Evolutionary conservation across 2,329 filamentous ascomycete genomes (phyloP), one percentile per base, ranked within the genome.

Genomic region (Colletotrichum sp.): DNA sequence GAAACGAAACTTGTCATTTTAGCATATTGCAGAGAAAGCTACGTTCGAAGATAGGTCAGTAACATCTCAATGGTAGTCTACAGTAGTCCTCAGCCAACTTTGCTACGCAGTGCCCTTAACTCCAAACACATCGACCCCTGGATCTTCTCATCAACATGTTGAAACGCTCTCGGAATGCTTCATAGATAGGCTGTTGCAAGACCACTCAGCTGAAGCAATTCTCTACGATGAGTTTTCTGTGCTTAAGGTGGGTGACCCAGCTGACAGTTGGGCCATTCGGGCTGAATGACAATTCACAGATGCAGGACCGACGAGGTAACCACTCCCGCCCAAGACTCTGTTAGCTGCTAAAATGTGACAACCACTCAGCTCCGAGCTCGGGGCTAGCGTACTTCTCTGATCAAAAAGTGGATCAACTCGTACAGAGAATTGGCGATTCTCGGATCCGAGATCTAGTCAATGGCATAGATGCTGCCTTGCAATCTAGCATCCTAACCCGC

Each of bases 231-330:
- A 49, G 19, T 49, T 49, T 49, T 49, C 39, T 12, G 39, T 49
- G 9, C 39, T 49, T 11, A 49, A 49, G 39, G 39, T 49, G 9
- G 19, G 39, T 49, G 39, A n/a, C 39, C 39, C 9, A 49, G 5
- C 19, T 49, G 19, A 49, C 19, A 49, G 5, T 11, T 12, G 0
- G 19, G 5, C 5, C 3, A 1, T 49, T 49, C 9, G 0, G 2
- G 19, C 19, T 49, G 0, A n/a, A n/a, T 6, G 39, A 49, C 19
- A 0, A n/a, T 49, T n/a, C 19, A 6, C 39, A 49, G 39, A 49
- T 49, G 39, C 39, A 49, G 39, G 39, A 49, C 6, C 19, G 19
- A 49, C 39, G 39, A n/a, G 39, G 39, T 49, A 49, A 49, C 39
- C 9, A n/a, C 39, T 49, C 16, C 8, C 36, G 15, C 7, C 16